A percentile compares a stretch with the other conserved stretches of the same genome.
Evolutionary conservation across 164 flowering plant genomes (phyloP).

Genomic region (Sextonia rubra): DNA sequence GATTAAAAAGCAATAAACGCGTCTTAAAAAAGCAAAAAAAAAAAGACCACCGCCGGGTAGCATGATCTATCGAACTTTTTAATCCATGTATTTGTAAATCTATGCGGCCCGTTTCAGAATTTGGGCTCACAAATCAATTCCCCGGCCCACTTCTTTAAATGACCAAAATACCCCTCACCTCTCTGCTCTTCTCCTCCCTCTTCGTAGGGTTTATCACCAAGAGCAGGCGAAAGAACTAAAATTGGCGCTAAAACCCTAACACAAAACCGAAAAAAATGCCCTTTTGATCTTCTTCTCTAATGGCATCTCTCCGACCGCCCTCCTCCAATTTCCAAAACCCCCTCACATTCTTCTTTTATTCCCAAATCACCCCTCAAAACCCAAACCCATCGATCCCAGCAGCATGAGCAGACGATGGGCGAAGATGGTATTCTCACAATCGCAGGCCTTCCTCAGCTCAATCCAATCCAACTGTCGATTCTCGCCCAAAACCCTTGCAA

Average conservation of each 20-base stretch:
- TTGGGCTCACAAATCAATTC: neutral
- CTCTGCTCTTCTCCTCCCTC: no score
- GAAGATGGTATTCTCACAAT: constrained; percentile 16
- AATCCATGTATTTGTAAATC: no score
- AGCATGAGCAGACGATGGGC: constrained; percentile 22
- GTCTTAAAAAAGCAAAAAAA: no score
- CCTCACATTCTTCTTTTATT: neutral
- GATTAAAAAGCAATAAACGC: no score
- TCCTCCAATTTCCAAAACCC: neutral
- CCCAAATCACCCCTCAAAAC: neutral
- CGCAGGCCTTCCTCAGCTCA: constrained; percentile 6
- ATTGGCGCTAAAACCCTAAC: constrained; percentile 4
- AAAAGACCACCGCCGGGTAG: no score
- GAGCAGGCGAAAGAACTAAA: neutral
- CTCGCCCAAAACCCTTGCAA: neutral
- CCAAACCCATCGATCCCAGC: neutral
- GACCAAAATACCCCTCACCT: no score
- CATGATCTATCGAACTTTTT: no score
- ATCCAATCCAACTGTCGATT: constrained; percentile 4
- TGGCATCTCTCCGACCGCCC: neutral
- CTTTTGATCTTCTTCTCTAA: neutral
- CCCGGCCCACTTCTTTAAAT: no score
- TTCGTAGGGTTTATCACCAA: constrained; percentile 1
- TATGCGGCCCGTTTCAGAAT: neutral
- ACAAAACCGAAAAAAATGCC: neutral